Evolutionary conservation across 78 protist genomes (phyloP).

Genomic region (Dictyostelium firmibasis): DNA sequence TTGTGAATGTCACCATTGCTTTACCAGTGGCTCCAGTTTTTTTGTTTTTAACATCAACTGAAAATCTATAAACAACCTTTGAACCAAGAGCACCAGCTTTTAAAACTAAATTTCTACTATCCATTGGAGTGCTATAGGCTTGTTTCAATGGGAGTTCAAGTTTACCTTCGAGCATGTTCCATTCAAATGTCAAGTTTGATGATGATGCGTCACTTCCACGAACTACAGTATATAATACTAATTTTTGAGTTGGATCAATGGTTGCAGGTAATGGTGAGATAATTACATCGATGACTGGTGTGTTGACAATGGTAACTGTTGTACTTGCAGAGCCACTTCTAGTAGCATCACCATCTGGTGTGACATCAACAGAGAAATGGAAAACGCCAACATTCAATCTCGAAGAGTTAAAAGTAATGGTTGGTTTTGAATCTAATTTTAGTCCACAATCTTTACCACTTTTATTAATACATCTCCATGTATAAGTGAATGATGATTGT

Average conservation of each 20-base stretch:
- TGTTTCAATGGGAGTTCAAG: background rate
- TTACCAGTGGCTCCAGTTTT: background rate
- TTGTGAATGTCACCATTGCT: constrained; percentile 39
- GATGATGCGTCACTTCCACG: background rate
- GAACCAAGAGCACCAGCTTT: constrained; percentile 12
- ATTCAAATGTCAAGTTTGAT: background rate
- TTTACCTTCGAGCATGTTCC: constrained; percentile 32
- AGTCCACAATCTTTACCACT: background rate
- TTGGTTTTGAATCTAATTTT: background rate
- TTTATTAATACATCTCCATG: constrained; percentile 23
- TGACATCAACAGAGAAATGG: constrained; percentile 9
- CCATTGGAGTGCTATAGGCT: constrained; percentile 4
- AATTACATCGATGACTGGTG: constrained; percentile 8
- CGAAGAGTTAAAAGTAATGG: background rate
- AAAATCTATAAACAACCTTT: constrained; percentile 4
- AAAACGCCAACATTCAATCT: constrained; percentile 8
- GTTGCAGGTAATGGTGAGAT: background rate
- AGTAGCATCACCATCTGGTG: background rate
- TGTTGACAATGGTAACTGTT: background rate
- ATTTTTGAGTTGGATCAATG: constrained; percentile 36
- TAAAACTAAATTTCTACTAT: background rate
- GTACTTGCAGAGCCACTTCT: background rate
- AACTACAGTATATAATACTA: background rate
- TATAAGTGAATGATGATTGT: background rate
- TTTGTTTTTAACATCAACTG: background rate